A percentile compares a stretch with the other conserved stretches of the same genome.
Evolutionary conservation across 306 rosid genomes (phyloP).

Genomic region (Begonia masoniana): DNA sequence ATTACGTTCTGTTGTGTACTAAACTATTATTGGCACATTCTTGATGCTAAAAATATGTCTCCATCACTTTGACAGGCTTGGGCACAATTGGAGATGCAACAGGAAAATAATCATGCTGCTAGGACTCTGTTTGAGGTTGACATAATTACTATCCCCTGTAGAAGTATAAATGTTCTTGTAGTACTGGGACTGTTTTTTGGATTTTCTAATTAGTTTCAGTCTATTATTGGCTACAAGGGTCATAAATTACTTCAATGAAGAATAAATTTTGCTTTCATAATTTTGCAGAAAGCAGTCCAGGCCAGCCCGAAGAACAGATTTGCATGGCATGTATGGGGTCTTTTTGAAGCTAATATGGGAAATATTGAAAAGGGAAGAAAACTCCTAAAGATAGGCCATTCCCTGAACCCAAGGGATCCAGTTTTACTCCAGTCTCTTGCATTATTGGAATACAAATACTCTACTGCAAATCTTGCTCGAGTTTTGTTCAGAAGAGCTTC

Average conservation of each 20-base stretch:
- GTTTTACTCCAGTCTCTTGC: constrained; percentile 96
- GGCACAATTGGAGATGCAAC: constrained; percentile 92
- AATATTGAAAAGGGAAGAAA: constrained; percentile 61
- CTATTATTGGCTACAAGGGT: not conserved
- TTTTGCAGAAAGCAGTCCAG: constrained; percentile 62
- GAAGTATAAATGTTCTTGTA: too few species aligned
- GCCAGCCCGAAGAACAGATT: constrained; percentile 96
- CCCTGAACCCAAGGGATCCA: constrained; percentile 83
- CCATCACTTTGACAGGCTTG: constrained; percentile 41
- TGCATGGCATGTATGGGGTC: constrained; percentile 97
- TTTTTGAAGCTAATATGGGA: constrained; percentile 76
- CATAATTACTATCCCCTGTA: not conserved
- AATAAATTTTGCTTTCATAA: constrained; percentile 8
- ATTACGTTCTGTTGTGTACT: not conserved
- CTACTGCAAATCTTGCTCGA: constrained; percentile 73
- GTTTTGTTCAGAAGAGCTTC: constrained; percentile 79
- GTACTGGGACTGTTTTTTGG: too few species aligned
- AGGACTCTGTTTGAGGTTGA: constrained; percentile 68
- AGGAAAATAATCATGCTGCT: constrained; percentile 53
- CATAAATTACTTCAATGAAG: constrained; percentile 1
- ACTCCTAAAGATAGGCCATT: constrained; percentile 79
- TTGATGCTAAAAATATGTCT: constrained; percentile 2
- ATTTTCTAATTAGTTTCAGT: too few species aligned
- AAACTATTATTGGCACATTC: constrained; percentile 1
- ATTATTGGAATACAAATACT: constrained; percentile 66